Evolutionary conservation across 2,329 filamentous ascomycete species (phyloP).

Genomic region (Helotiales sp.): DNA sequence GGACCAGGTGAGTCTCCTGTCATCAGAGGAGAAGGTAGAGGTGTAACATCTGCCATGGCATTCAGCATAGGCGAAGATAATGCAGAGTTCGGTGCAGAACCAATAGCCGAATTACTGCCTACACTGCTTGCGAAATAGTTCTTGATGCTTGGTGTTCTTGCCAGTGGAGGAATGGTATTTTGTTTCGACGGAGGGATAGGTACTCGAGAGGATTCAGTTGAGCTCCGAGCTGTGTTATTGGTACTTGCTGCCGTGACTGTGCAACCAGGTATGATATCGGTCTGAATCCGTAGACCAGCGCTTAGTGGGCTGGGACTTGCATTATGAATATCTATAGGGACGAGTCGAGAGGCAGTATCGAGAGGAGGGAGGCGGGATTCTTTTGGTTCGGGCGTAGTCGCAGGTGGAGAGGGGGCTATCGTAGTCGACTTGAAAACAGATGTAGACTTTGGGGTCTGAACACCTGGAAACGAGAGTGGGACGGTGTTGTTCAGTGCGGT

Average conservation of each 20-base stretch:
- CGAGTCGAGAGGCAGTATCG: conserved; percentile 26
- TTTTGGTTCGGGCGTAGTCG: conserved; percentile 14
- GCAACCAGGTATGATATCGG: conserved; percentile 34
- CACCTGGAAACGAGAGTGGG: conserved; percentile 10
- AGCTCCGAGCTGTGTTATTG: conserved; percentile 14
- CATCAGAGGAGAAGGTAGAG: conserved; percentile 73
- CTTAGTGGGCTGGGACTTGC: conserved; percentile 30
- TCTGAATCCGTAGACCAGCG: conserved; percentile 38
- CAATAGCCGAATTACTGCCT: conserved; percentile 38
- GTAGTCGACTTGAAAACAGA: conserved; percentile 40
- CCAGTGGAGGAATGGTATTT: conserved; percentile 38
- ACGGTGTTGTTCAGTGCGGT: conserved; percentile 16
- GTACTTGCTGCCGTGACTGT: conserved; percentile 28
- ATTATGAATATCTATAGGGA: conserved; percentile 13
- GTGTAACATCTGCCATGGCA: conserved; percentile 77
- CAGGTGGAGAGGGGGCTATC: conserved; percentile 40
- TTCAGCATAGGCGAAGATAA: conserved; percentile 73
- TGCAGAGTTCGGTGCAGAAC: conserved; percentile 62
- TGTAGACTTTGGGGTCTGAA: conserved; percentile 10
- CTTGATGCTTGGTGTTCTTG: conserved; percentile 62
- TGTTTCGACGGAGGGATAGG: conserved; percentile 14
- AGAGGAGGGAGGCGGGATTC: conserved; percentile 22
- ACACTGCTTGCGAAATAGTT: conserved; percentile 51
- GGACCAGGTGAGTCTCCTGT: conserved; percentile 65
- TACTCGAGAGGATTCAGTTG: conserved; percentile 20